These are phyloP conservation scores for Microthlaspi erraticum DNA, from an alignment of 345 rosid genomes.

Conservation along the genomic window DNA sequence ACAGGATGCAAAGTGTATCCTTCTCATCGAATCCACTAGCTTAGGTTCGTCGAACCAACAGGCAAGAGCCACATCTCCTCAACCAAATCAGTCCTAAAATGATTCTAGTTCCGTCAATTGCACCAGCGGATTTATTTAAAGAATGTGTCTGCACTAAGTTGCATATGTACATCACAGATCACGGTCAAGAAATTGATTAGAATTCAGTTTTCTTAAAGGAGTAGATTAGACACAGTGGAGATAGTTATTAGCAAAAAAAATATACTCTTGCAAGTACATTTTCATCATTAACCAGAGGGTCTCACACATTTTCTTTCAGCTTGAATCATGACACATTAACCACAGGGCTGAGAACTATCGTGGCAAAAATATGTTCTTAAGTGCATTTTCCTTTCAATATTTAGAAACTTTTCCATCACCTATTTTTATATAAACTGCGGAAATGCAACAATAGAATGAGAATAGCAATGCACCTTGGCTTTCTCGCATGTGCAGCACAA, in stretches of 20 bases:
- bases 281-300: neutral
- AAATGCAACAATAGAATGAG: too few species aligned
- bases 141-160: neutral
- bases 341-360: too few species aligned
- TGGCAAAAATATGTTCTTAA: too few species aligned
- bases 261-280: neutral
- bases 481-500: too few species aligned
- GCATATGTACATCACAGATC: neutral
- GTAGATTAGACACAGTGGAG: neutral
- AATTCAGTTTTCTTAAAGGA: neutral
- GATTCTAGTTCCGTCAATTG: neutral
- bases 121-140: neutral
- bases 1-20: conserved; percentile 6
- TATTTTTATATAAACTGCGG: too few species aligned
- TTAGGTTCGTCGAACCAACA: conserved; percentile 8
- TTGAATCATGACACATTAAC: too few species aligned
- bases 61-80: neutral
- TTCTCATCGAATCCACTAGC: conserved; percentile 7
- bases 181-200: neutral
- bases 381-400: too few species aligned
- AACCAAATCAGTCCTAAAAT: conserved; percentile 3
- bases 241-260: neutral
- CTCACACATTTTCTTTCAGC: too few species aligned
- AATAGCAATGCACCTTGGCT: too few species aligned
- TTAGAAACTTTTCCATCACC: too few species aligned